Base-by-base conservation (phyloP, 2,329 filamentous ascomycete species). In the Ceratocystis diversiconidia region DNA sequence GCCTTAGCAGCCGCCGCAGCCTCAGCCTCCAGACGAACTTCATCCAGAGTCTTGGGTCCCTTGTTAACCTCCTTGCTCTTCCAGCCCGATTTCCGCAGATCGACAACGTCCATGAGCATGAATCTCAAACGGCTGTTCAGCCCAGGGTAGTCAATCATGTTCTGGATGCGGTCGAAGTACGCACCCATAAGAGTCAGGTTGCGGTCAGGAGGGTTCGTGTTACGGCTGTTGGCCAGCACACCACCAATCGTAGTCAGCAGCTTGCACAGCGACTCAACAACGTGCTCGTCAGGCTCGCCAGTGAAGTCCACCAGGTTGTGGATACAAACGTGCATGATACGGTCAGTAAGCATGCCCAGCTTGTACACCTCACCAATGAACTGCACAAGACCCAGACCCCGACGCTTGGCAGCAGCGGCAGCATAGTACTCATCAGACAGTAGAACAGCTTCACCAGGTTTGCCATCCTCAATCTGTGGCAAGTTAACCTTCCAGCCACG, bases 321-420 rank as follows among this genome's bases (percentile, higher is more conserved):
- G 32, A 99, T 91, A 82, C 94, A 99, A 77, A 96, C 90, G 79
- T 99, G 92, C 94, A 99, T 99, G 78, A 99, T 99, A 75, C 92
- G 89, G 76, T 96, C 90, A 68, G 94, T 99, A 76, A 99, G 83
- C 94, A 99, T 99, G 74, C 88, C 87, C 68, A 99, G 85, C 82
- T 97, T 99, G 85, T 95, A 99, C 59, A 99, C 85, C 78, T 99
- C 94, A 79, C 94, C 94, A 73, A 99, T 99, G 79, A 99, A 99
- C 77, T 96, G 92, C 69, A 99, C 92, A 25, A 99, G 84, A 86
- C 94, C 94, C 69, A 99, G 88, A 78, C 94, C 94, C 76, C 91
- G 89, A 77, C 94, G 87, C 82, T 99, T 99, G 73, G 92, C 92
- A 66, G 92, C 92, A 62, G 92, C 92, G 50, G 90, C 92, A 69